These are phyloP conservation scores for Ustilago trichophora DNA, from an alignment of 1,284 basidiomycete genomes.

Conservation along the genomic window DNA sequence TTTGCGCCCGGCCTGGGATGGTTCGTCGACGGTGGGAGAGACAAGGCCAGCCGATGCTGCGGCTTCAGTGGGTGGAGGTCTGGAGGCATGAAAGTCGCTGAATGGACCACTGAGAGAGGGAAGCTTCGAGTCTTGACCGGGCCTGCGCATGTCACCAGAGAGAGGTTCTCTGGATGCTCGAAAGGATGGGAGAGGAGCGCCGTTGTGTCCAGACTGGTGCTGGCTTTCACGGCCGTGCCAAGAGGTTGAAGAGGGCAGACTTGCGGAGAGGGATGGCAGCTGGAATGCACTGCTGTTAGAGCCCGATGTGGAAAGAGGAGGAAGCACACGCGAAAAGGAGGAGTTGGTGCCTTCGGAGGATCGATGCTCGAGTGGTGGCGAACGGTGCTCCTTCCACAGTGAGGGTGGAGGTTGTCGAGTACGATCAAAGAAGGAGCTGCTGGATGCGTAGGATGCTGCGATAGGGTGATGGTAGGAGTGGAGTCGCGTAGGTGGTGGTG, in stretches of 20 bases:
- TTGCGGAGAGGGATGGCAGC: constrained; percentile 36
- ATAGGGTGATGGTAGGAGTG: constrained; percentile 47
- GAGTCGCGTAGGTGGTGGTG: constrained; percentile 28
- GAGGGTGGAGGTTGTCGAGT: constrained; percentile 21
- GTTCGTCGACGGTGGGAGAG: constrained; percentile 19
- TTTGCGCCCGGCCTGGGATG: constrained; percentile 31
- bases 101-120: constrained; percentile 21
- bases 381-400: constrained; percentile 24
- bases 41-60: constrained; percentile 6
- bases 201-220: constrained; percentile 1
- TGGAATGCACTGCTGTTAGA: constrained; percentile 28
- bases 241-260: constrained; percentile 24
- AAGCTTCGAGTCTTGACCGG: constrained; percentile 13
- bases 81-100: constrained; percentile 6
- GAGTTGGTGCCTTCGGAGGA: constrained; percentile 13
- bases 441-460: constrained; percentile 33
- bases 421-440: constrained; percentile 21
- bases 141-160: constrained; percentile 3
- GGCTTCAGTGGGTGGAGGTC: background rate
- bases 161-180: constrained; percentile 12
- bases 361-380: constrained; percentile 34
- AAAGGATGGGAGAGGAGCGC: constrained; percentile 1
- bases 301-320: constrained; percentile 19
- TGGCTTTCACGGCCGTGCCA: constrained; percentile 24
- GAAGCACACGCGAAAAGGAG: constrained; percentile 32